Evolutionary conservation across 2,329 filamentous ascomycete species (phyloP), one percentile per base, ranked within the genome.

Genomic region (Talaromyces sp.): DNA sequence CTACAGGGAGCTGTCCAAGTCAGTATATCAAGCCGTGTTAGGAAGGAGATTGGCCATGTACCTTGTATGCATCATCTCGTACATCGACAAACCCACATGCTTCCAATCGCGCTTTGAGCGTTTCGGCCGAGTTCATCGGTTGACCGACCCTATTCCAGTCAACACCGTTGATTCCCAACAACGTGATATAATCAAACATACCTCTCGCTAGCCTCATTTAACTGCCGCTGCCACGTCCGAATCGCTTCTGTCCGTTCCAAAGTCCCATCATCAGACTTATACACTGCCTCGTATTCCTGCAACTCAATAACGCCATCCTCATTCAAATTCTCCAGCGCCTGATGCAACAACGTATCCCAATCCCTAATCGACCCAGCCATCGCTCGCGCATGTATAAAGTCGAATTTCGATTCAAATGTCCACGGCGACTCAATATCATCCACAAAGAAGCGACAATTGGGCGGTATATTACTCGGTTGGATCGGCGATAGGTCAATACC

Each of bases 301-400:
- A 75, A 45, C 65, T 75, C 73, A 51, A 75, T 63, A 68, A 69
- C 72, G 13, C 74, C 73, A n/a, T 72, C 73, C 0, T 73, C 71
- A 25, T 65, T 69, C 51, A 75, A 54, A 61, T 73, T 69, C 25
- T 72, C 69, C 60, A 69, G 70, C n/a, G 69, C 68, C 58, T 72
- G 70, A 51, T 70, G 65, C 15, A 73, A 65, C 19, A 75, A 65
- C 29, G 68, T 65, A 11, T 68, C 68, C 73, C 73, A 74, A 64
- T 75, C 69, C 13, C 58, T 68, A 45, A 75, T 74, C 27, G 70
- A 68, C 10, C 72, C 73, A 29, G 66, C 67, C 67, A 74, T 69
- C 29, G 67, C 69, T 27, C 72, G 71, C 43, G 68, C 69, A 61
- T 73, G 73, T 43, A 75, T 70, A 61, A 68, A 73, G 61, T 75